A percentile compares a stretch with the other conserved stretches of the same genome.
These are phyloP conservation scores for Boletus eberwhitei DNA, from an alignment of 768 basidiomycete species.

Conservation along the genomic window DNA sequence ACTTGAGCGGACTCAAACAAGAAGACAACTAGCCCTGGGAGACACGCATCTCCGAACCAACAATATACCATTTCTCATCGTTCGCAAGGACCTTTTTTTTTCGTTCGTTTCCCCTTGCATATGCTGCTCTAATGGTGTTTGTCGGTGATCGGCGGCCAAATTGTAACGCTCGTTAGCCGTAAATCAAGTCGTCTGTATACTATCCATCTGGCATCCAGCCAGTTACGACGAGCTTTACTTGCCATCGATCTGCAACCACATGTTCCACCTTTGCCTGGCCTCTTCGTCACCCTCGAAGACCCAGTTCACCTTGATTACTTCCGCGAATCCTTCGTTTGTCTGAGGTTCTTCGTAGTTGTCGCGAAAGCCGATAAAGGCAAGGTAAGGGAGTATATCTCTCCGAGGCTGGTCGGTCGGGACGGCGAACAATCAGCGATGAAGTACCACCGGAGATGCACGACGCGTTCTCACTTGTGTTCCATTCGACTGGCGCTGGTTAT, in stretches of 20 bases:
- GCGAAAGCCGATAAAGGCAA: slow-evolving; percentile 56
- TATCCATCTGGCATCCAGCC: background rate
- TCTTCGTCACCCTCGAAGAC: slow-evolving; percentile 73
- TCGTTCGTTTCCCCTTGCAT: background rate
- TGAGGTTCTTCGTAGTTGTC: slow-evolving; percentile 65
- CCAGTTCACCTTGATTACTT: slow-evolving; percentile 78
- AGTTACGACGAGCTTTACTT: slow-evolving; percentile 37
- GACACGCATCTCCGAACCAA: background rate
- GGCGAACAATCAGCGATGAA: background rate
- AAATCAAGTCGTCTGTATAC: slow-evolving; percentile 3
- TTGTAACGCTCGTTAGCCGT: slow-evolving; percentile 4
- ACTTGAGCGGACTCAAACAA: slow-evolving; percentile 37
- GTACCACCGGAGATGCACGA: background rate
- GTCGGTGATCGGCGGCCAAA: background rate
- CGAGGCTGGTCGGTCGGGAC: slow-evolving; percentile 32
- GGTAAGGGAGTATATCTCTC: slow-evolving; percentile 55
- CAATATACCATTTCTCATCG: background rate
- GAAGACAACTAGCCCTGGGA: slow-evolving; percentile 24
- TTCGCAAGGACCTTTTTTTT: background rate
- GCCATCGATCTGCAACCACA: slow-evolving; percentile 82
- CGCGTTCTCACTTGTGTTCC: slow-evolving; percentile 7
- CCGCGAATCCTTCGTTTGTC: slow-evolving; percentile 68
- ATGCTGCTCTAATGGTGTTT: background rate
- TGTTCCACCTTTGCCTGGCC: slow-evolving; percentile 68
- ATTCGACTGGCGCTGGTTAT: slow-evolving; percentile 46